Evolutionary conservation across 2,329 filamentous ascomycete genomes (phyloP).

Genomic region (Fusarium sp.): DNA sequence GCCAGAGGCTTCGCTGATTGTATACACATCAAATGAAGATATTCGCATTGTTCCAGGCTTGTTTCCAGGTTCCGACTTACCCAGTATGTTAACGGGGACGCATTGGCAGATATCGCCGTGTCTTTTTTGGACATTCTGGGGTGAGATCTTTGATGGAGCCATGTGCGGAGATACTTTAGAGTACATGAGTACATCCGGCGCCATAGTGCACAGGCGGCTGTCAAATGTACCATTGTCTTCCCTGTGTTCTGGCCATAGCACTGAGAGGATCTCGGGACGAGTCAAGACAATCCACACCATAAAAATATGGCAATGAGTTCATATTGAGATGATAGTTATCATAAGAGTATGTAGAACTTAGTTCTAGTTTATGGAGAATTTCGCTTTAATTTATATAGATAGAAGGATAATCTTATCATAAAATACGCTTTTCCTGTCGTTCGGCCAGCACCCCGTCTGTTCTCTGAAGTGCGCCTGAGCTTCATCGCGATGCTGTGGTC

Average conservation of each 20-base stretch:
- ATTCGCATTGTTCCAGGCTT: not conserved
- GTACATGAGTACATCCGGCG: not conserved
- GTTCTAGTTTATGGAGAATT: not conserved
- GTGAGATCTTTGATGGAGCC: not conserved
- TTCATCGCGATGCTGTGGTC: not conserved
- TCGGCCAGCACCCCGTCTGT: not conserved
- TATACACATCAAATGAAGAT: not conserved
- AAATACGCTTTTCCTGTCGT: not conserved
- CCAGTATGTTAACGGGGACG: not conserved
- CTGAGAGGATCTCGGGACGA: not conserved
- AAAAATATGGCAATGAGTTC: not conserved
- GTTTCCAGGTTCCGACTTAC: not conserved
- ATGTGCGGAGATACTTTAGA: not conserved
- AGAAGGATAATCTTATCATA: not conserved
- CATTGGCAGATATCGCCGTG: not conserved
- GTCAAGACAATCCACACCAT: not conserved
- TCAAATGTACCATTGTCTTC: not conserved
- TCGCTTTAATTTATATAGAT: not conserved
- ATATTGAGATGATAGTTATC: not conserved
- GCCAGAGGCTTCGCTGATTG: rapidly evolving
- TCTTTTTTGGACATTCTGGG: not conserved
- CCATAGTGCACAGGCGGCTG: not conserved
- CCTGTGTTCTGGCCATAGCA: not conserved
- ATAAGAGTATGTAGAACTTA: not conserved
- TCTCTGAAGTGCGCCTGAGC: not conserved